Conservation (phyloP, 257 asterid species). For the Oldenlandia corymbosa region DNA sequence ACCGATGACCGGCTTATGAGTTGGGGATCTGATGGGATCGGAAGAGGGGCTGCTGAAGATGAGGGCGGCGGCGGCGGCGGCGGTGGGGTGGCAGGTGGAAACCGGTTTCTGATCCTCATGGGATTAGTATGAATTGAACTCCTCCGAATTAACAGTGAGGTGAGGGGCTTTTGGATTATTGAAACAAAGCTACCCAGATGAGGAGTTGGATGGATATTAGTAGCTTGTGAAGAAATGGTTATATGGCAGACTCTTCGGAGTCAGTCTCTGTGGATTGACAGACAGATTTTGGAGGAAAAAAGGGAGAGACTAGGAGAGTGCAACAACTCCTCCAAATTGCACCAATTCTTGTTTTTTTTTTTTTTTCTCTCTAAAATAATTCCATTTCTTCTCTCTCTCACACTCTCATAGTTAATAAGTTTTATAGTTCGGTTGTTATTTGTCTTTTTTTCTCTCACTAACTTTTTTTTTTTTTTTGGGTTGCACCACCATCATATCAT, state of each 20-base stretch:
- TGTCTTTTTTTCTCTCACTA: slow-evolving; percentile 47
- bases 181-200: not conserved
- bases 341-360: not conserved
- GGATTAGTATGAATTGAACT: not conserved
- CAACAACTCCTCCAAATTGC: slow-evolving; percentile 8
- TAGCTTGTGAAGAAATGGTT: not conserved
- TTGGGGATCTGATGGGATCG: slow-evolving; percentile 54
- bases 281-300: no score
- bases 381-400: not conserved
- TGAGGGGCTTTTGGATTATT: not conserved
- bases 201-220: not conserved
- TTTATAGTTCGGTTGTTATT: not conserved
- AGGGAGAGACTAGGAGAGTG: slow-evolving; percentile 18
- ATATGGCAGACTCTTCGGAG: no score
- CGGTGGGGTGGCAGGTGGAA: slow-evolving; percentile 24
- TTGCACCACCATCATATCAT: slow-evolving; percentile 61
- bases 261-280: no score
- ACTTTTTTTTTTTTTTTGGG: slow-evolving; percentile 58
- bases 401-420: slow-evolving; percentile 1
- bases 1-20: slow-evolving; percentile 36
- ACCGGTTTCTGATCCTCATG: slow-evolving; percentile 77
- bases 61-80: not conserved
- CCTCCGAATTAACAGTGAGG: not conserved
- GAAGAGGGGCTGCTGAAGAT: not conserved
- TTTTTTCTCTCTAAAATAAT: not conserved